Evolutionary conservation across 169 alveolate species (phyloP), one percentile per base, ranked within the genome.

Genomic region (Cryptosporidium andersoni): DNA sequence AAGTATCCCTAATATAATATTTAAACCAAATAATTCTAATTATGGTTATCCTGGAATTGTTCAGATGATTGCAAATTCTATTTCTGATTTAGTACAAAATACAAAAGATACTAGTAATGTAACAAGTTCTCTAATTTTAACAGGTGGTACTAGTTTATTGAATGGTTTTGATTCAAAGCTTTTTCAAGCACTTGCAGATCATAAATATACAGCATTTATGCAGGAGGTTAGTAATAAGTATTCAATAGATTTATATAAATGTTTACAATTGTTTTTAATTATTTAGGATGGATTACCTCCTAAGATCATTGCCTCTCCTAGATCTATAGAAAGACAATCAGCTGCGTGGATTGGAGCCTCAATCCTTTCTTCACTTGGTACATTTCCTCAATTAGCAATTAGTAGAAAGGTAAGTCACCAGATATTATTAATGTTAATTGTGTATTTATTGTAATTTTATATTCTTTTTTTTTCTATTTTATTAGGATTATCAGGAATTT

Each of bases 311-410:
- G 85, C 85, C 25, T 74, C 85, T 2, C 85, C 85, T 6, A 52
- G 85, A n/a, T 51, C 85, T 2, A 6, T 60, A 1, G 85, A 74
- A 48, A 74, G 85, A 45, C 48, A 58, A 45, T 55, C 85, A 74
- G 55, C 85, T 8, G 85, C 85, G 55, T 74, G 85, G 85, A 74
- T 74, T 34, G 85, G 85, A 56, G 85, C 85, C 25, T 74, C 85
- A 16, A 74, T 74, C 60, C 62, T 74, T 48, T 74, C 85, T n/a
- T 74, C 85, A 9, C 34, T 74, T 12, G 68, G 68, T 43, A 74
- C 85, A 43, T 74, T 74, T 34, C 64, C 63, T n/a, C 85, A 74
- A 74, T 74, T 74, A 11, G 60, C 85, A 16, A 68, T 74, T 58
- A 58, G 74, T 25, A 74, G 60, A 48, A 74, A 63, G 45, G 85